A percentile compares a stretch with the other conserved stretches of the same genome.
These are phyloP conservation scores for Blastocystis sp. DNA, from an alignment of 352 stramenopile species.

Conservation along the genomic window DNA sequence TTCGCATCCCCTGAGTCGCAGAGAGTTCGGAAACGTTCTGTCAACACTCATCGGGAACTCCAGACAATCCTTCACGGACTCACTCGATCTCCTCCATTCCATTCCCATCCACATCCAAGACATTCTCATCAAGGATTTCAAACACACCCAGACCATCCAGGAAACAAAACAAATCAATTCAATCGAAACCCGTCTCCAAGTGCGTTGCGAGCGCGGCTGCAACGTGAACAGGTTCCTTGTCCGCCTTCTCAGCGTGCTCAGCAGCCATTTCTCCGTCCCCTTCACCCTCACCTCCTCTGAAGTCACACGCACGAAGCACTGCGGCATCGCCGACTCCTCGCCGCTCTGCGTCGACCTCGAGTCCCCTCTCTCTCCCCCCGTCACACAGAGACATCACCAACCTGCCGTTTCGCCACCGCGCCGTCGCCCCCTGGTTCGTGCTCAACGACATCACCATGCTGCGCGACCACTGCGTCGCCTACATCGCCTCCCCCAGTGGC, in stretches of 20 bases:
- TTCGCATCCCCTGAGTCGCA: neutral
- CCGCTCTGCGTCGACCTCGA: slow-evolving; percentile 11
- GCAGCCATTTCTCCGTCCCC: neutral
- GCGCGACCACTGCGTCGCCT: neutral
- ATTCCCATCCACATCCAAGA: slow-evolving; percentile 34
- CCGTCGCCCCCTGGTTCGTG: slow-evolving; percentile 6
- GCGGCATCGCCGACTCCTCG: neutral
- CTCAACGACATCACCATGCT: slow-evolving; percentile 38
- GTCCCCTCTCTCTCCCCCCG: neutral
- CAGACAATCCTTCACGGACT: neutral
- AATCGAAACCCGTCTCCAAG: neutral
- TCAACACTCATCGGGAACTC: slow-evolving; percentile 12
- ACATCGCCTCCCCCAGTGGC: neutral
- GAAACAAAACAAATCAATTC: too few relatives aligned
- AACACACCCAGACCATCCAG: neutral
- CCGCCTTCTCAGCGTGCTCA: neutral
- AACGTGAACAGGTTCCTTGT: neutral
- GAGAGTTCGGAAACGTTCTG: neutral
- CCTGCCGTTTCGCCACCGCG: neutral
- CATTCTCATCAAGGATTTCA: slow-evolving; percentile 38
- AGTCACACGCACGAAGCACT: neutral
- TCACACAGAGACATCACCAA: neutral
- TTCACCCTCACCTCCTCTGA: neutral
- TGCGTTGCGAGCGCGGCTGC: slow-evolving; percentile 4
- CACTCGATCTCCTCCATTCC: neutral